Percentiles rank a stretch among this genome's conserved stretches.
phyloP scores from a whole-genome alignment of 1,139 yeast genomes.

The Suhomyces chickasaworum region DNA sequence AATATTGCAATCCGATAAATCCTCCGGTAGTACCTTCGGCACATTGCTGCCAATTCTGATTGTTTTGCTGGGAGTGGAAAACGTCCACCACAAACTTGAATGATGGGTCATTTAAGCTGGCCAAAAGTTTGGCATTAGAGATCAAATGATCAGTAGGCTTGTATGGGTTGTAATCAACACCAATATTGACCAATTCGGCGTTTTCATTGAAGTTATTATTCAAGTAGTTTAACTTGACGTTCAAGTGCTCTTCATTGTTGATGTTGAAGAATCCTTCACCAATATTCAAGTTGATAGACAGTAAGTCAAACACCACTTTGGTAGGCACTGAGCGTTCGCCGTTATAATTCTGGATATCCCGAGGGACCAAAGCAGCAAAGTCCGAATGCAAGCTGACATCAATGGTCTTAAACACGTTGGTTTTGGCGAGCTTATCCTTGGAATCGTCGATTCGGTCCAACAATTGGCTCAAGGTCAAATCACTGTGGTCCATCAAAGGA shows the following conservation, averaged over 20 bases:
- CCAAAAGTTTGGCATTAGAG: constrained; percentile 35
- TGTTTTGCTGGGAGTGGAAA: constrained; percentile 40
- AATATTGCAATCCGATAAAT: constrained; percentile 45
- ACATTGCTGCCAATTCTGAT: constrained; percentile 43
- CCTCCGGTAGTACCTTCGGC: constrained; percentile 42
- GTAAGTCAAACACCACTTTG: constrained; percentile 41
- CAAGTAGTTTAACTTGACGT: constrained; percentile 41
- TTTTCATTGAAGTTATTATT: constrained; percentile 49
- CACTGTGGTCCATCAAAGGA: constrained; percentile 47
- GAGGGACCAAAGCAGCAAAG: constrained; percentile 30
- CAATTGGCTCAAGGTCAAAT: constrained; percentile 49
- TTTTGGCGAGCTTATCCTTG: constrained; percentile 34
- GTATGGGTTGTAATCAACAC: constrained; percentile 49
- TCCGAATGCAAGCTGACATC: constrained; percentile 38
- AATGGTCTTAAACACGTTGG: constrained; percentile 48
- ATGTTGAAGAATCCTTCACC: constrained; percentile 41
- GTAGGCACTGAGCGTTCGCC: constrained; percentile 42
- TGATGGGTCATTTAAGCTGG: constrained; percentile 44
- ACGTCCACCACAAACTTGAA: constrained; percentile 42
- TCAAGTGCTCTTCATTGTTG: constrained; percentile 44
- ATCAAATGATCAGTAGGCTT: constrained; percentile 47
- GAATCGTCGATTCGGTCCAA: constrained; percentile 29
- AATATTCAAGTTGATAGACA: constrained; percentile 35
- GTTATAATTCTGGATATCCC: constrained; percentile 30
- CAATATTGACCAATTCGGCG: constrained; percentile 44